These are phyloP conservation scores for Lichenothelia convexa DNA, from an alignment of 495 filamentous ascomycete species.

Conservation along the genomic window DNA sequence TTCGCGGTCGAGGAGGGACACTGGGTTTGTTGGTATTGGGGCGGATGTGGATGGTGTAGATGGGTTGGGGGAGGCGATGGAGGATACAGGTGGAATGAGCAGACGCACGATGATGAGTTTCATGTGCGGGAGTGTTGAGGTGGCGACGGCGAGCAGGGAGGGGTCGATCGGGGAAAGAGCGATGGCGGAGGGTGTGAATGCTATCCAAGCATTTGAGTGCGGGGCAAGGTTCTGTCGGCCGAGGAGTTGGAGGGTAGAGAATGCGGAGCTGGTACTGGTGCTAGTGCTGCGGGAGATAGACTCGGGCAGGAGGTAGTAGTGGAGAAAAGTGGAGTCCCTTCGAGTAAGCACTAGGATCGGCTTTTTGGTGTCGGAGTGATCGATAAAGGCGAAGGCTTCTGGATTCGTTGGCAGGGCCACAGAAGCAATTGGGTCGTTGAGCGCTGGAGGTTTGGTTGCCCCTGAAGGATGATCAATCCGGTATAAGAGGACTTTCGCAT, in stretches of 20 bases:
- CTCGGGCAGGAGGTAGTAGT: slow-evolving; percentile 34
- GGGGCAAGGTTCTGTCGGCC: slow-evolving; percentile 46
- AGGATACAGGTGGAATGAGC: slow-evolving; percentile 26
- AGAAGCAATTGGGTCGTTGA: slow-evolving; percentile 27
- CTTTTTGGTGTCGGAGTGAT: slow-evolving; percentile 25
- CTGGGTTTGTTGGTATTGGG: slow-evolving; percentile 1
- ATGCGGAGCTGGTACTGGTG: not conserved
- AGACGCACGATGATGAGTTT: slow-evolving; percentile 46
- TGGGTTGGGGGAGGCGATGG: not conserved
- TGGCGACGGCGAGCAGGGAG: slow-evolving; percentile 39
- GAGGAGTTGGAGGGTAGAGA: slow-evolving; percentile 14
- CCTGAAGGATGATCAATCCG: slow-evolving; percentile 5
- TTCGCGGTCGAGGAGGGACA: slow-evolving; percentile 1
- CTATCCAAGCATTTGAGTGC: slow-evolving; percentile 43
- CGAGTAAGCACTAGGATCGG: slow-evolving; percentile 37
- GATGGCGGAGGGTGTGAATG: slow-evolving; percentile 43
- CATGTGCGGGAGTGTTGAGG: slow-evolving; percentile 43
- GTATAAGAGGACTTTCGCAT: slow-evolving; percentile 39
- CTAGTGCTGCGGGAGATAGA: not conserved
- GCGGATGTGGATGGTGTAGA: not conserved
- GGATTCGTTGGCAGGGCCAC: slow-evolving; percentile 39
- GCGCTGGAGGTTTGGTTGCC: not conserved
- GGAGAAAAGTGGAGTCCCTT: slow-evolving; percentile 41
- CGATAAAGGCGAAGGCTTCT: slow-evolving; percentile 39
- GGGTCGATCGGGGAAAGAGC: slow-evolving; percentile 37